Evolutionary conservation across 2,329 filamentous ascomycete genomes (phyloP), one percentile per base, ranked within the genome.

Genomic region (Juglanconis oblonga): DNA sequence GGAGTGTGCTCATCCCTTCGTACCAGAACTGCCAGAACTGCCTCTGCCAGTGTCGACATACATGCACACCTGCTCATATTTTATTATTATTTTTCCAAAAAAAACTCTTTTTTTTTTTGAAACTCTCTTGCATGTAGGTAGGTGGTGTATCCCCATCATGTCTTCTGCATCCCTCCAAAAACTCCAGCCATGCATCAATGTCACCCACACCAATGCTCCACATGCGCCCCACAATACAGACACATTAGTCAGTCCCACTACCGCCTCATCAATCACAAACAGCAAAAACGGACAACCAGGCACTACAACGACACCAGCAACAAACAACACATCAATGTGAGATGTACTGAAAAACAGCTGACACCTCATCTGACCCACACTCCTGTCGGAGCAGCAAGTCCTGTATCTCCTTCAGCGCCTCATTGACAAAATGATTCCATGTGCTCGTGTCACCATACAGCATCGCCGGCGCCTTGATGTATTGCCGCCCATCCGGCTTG

Each of bases 381-480:
- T 99, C 95, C 74, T 98, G 95, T 65, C 94, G 84, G 52, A 99
- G 78, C 70, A 99, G 71, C 71, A 97, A 75, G 77, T 99, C 95
- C 74, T 99, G 94, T 61, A 99, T 99, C 62, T 84, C 83, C 64
- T 86, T 84, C 70, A 99, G 75, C 0, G 86, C 88, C 3, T 87
- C 85, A 68, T 97, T 97, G 48, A 89, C 85, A 76, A 97, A 96
- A 74, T 99, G 95, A 70, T 99, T 99, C 95, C 95, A 99, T n/a
- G 92, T 94, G 75, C 92, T 98, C 29, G 95, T 98, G 70, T 99
- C 95, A 55, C 95, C 95, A 70, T 99, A 99, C 62, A 99, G 78
- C 88, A 98, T 94, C 1, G 95, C 95, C 4, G 90, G 90, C 1
- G 94, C 92, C 73, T 97, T 98, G 70, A 97, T 85, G 64, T 84